Evolutionary conservation across 768 basidiomycete species (phyloP).

Genomic region (Suillus tomentosus): DNA sequence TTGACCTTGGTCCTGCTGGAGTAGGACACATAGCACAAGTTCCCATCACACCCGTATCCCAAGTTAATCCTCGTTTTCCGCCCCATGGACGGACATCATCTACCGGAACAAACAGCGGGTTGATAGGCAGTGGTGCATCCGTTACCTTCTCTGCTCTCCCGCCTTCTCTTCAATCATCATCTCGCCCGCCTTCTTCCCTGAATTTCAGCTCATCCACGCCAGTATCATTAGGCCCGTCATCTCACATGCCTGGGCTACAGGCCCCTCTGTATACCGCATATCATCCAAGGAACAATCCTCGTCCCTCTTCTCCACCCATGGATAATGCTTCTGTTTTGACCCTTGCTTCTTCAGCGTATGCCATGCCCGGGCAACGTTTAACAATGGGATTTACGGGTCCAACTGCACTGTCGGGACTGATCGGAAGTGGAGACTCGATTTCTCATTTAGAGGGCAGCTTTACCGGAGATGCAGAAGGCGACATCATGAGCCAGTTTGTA

Average conservation of each 20-base stretch:
- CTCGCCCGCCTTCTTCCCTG: constrained; percentile 43
- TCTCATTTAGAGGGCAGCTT: constrained; percentile 73
- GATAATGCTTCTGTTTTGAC: constrained; percentile 94
- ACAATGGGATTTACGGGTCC: constrained; percentile 48
- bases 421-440: constrained; percentile 56
- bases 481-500: constrained; percentile 68
- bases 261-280: constrained; percentile 90
- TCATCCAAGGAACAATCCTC: constrained; percentile 94
- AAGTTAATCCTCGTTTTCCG: constrained; percentile 50
- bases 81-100: constrained; percentile 66
- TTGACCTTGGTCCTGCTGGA: constrained; percentile 78
- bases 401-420: constrained; percentile 50
- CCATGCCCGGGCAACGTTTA: constrained; percentile 57
- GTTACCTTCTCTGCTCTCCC: constrained; percentile 77
- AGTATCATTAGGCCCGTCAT: constrained; percentile 29
- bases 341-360: constrained; percentile 92
- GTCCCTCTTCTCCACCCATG: constrained; percentile 85
- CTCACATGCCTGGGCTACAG: constrained; percentile 46
- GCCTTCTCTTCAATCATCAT: constrained; percentile 45
- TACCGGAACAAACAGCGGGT: constrained; percentile 47
- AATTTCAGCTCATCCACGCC: constrained; percentile 31
- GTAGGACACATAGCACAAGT: constrained; percentile 94
- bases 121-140: constrained; percentile 53
- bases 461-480: constrained; percentile 50
- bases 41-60: constrained; percentile 58